Base-by-base conservation (phyloP, 2,329 filamentous ascomycete species). In the Mycocentrospora acerina region DNA sequence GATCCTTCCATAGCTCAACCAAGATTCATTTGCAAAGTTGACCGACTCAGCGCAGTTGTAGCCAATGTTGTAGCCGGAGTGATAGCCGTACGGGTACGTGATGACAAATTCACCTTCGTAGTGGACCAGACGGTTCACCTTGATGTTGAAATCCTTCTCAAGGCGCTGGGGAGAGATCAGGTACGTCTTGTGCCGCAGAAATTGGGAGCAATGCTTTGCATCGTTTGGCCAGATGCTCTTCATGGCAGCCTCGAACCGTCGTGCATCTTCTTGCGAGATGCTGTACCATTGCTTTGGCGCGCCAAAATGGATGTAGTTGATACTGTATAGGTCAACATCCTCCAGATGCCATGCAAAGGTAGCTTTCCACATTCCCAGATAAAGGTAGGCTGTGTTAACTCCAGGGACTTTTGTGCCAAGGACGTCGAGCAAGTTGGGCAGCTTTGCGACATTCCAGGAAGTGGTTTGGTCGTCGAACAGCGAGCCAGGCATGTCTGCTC, bases 221-320 rank as follows among this genome's bases (percentile, higher is more conserved):
- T 98, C 93, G 5, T 85, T 85, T 0, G 90, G 89, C 90, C 91
- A 98, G 41, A 95, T 88, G 61, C 78, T 90, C 70, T 86, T 91
- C 93, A 98, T 98, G 28, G 89, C 91, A 25, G 83, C 82, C 68
- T 98, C 93, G 56, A 98, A 98, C 12, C 86, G 85, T 34, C 90
- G 82, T 11, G 91, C 90, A 64, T 98, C 93, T 51, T 88, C 87
- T 66, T 97, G 94, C 1, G 91, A 95, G 51, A 98, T 97, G 68
- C 90, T 96, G 71, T 98, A 98, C 93, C 93, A 98, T 67, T 98
- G 93, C 70, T 98, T 98, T 0, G 93, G 93, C 2, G 93, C 93
- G 37, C 93, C 93, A 66, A 98, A 98, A 62, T 98, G 93, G 43
- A 98, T 90, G 67, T 96, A 98, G 72, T 98, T 98, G 77, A 98